Evolutionary conservation across 768 basidiomycete genomes (phyloP).

Genomic region (Chalciporus pseudorubinellus): DNA sequence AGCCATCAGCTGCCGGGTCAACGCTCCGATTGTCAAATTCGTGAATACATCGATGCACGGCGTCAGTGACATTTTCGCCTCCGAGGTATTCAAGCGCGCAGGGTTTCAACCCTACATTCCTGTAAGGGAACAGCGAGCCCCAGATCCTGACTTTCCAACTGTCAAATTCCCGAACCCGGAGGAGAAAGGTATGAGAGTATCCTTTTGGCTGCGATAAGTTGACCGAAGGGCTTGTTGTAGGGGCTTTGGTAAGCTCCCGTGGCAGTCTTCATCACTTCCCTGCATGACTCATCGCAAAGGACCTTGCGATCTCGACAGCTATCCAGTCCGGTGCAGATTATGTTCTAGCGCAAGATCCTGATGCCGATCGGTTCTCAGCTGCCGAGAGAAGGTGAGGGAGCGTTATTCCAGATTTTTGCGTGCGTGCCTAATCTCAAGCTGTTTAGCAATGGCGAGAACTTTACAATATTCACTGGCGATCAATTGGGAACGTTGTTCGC

Average conservation of each 20-base stretch:
- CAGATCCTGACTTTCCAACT: conserved; percentile 85
- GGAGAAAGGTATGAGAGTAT: conserved; percentile 61
- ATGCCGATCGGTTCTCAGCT: conserved; percentile 79
- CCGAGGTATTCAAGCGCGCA: conserved; percentile 53
- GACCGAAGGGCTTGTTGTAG: conserved; percentile 25
- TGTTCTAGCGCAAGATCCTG: conserved; percentile 87
- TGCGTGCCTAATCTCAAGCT: too few species aligned
- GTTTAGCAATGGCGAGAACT: conserved; percentile 43
- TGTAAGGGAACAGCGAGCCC: conserved; percentile 62
- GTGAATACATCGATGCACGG: conserved; percentile 93
- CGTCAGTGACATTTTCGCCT: conserved; percentile 68
- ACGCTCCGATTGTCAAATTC: conserved; percentile 45
- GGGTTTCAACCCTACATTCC: conserved; percentile 59
- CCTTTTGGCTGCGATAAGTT: conserved; percentile 1
- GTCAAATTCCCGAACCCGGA: conserved; percentile 88
- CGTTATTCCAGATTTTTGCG: not conserved
- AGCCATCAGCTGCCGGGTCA: conserved; percentile 6
- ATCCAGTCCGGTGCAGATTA: conserved; percentile 50
- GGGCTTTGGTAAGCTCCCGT: conserved; percentile 43
- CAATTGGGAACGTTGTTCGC: conserved; percentile 70
- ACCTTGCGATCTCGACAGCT: conserved; percentile 68
- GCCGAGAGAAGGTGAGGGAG: conserved; percentile 61
- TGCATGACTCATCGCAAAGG: conserved; percentile 41
- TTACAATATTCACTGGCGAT: conserved; percentile 80
- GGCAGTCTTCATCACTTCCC: not conserved